phyloP scores from a whole-genome alignment of 306 rosid species.

The Cucurbita argyrosperma region DNA sequence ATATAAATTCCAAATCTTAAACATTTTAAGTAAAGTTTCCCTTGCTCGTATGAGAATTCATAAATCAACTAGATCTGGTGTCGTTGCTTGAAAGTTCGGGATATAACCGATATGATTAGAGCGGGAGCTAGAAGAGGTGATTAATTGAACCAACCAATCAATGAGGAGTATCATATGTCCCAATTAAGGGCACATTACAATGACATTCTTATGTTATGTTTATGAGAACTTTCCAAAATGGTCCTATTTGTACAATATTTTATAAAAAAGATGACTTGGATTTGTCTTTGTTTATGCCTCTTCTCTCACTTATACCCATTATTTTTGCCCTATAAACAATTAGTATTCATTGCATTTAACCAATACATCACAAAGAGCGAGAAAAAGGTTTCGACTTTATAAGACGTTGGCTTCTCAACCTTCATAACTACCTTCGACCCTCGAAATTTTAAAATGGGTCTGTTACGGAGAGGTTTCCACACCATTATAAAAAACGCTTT shows the following conservation, averaged over 20 bases:
- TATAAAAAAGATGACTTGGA: not conserved
- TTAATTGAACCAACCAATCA: not conserved
- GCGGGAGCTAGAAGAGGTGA: not conserved
- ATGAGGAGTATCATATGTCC: too few relatives aligned
- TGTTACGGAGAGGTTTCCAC: too few relatives aligned
- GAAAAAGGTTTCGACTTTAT: constrained; percentile 1
- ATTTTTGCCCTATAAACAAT: constrained; percentile 2
- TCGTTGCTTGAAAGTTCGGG: not conserved
- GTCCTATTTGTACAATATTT: not conserved
- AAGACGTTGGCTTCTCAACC: constrained; percentile 18
- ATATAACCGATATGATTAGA: not conserved
- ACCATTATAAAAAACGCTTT: too few relatives aligned
- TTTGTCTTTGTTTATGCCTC: not conserved
- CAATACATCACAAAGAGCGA: not conserved
- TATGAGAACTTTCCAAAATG: not conserved
- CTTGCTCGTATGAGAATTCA: too few relatives aligned
- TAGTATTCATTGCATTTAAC: constrained; percentile 16
- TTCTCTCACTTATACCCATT: not conserved
- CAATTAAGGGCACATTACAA: not conserved
- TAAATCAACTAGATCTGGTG: not conserved
- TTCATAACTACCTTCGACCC: constrained; percentile 10
- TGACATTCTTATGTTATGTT: not conserved
- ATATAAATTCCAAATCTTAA: too few relatives aligned
- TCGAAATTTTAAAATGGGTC: too few relatives aligned
- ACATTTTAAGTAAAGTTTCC: too few relatives aligned